Evolutionary conservation across 108 stramenopile genomes (phyloP).

Genomic region (Schizochytrium sp.): DNA sequence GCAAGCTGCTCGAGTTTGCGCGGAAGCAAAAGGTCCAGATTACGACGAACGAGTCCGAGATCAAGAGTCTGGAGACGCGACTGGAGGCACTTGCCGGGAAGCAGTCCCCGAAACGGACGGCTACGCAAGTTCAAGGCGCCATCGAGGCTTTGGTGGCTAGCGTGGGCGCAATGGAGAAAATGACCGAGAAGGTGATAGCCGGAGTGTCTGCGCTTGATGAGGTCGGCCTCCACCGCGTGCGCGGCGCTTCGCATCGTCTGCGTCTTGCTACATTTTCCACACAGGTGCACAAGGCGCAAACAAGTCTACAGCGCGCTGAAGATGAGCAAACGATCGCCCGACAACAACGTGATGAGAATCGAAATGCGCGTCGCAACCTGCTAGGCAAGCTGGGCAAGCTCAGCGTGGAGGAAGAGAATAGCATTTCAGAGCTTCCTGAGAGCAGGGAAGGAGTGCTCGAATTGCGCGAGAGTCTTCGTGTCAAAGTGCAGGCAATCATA

Average conservation of each 20-base stretch:
- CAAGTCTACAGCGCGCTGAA: not conserved
- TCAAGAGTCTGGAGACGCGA: too few relatives aligned
- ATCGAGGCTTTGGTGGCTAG: too few relatives aligned
- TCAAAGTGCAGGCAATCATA: conserved; percentile 46
- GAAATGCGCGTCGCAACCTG: too few relatives aligned
- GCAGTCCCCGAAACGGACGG: too few relatives aligned
- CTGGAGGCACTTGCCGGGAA: too few relatives aligned
- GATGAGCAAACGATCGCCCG: not conserved
- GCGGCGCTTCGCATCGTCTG: not conserved
- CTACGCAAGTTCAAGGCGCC: too few relatives aligned
- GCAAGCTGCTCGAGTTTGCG: not conserved
- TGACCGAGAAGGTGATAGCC: not conserved
- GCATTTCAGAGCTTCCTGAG: not conserved
- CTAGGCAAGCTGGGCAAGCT: too few relatives aligned
- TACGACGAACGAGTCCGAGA: not conserved
- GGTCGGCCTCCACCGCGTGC: not conserved
- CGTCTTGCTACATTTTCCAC: not conserved
- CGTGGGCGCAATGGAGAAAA: not conserved
- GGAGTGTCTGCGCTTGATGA: not conserved
- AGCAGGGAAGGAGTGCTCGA: conserved; percentile 40
- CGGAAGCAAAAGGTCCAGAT: not conserved
- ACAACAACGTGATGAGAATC: too few relatives aligned
- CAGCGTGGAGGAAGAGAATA: not conserved
- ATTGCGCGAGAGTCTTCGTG: conserved; percentile 54
- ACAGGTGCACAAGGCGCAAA: not conserved